A percentile compares a stretch with the other conserved stretches of the same genome.
Conservation (phyloP, 78 protist genomes). For the Dictyostelium brefeldianum region DNA sequence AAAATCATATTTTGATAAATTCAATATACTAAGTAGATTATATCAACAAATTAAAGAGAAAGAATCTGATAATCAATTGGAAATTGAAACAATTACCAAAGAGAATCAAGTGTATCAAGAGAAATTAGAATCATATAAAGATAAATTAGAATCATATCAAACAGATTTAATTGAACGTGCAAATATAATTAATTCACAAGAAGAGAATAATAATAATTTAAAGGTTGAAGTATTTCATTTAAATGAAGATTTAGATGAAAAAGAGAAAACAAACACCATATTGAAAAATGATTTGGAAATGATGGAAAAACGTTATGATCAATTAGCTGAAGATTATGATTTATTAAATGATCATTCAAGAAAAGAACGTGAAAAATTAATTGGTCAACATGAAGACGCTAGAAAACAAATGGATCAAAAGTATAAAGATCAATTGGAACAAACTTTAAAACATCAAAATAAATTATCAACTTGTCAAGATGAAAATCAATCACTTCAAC, state of each 20-base stretch:
- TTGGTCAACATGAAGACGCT: neutral
- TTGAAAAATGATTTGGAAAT: constrained; percentile 6
- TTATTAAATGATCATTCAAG: neutral
- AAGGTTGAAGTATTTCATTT: neutral
- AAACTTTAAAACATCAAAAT: neutral
- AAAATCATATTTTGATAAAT: neutral
- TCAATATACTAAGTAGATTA: neutral
- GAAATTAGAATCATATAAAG: too few species aligned
- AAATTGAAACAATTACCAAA: neutral
- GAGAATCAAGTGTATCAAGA: neutral
- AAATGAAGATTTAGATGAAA: neutral
- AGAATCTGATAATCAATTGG: neutral
- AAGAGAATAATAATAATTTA: neutral
- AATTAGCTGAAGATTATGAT: neutral
- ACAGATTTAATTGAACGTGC: neutral
- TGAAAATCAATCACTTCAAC: neutral
- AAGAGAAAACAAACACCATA: constrained; percentile 5
- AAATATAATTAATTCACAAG: neutral
- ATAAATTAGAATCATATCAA: neutral
- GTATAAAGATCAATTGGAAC: neutral
- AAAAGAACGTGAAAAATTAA: neutral
- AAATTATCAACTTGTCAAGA: neutral
- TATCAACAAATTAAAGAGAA: neutral
- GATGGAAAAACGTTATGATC: neutral
- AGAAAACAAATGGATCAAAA: constrained; percentile 3